These are phyloP conservation scores for Potentilla sterilis DNA, from an alignment of 306 rosid genomes.

Conservation along the genomic window DNA sequence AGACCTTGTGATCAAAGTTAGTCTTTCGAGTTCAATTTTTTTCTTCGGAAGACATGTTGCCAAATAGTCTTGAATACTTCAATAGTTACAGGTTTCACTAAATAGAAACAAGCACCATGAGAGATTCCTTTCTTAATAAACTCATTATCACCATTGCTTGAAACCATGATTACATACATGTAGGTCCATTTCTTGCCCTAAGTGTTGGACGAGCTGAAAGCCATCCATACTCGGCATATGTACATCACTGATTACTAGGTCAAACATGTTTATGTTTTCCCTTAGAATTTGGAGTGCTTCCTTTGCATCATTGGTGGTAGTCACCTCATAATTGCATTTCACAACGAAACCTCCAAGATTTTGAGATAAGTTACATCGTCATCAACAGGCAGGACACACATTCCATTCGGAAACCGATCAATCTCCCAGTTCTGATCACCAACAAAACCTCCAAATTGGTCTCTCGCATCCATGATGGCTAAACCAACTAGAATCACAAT, in stretches of 20 bases:
- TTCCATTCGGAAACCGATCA: constrained; percentile 66
- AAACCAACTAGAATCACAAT: background rate
- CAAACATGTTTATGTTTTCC: constrained; percentile 63
- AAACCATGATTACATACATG: constrained; percentile 87
- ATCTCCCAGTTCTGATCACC: background rate
- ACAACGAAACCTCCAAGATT: constrained; percentile 57
- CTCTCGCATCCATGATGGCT: background rate
- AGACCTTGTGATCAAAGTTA: constrained; percentile 32
- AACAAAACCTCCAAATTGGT: background rate
- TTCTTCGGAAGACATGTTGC: constrained; percentile 76
- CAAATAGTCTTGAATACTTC: constrained; percentile 81
- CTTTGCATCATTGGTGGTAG: constrained; percentile 56
- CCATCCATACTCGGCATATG: constrained; percentile 93
- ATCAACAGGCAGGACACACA: constrained; percentile 86
- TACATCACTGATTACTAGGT: constrained; percentile 78
- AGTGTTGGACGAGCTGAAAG: constrained; percentile 69
- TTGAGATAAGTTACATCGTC: constrained; percentile 64
- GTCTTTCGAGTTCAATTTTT: constrained; percentile 45
- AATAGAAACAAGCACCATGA: constrained; percentile 82
- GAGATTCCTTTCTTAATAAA: constrained; percentile 83
- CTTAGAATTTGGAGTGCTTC: constrained; percentile 65
- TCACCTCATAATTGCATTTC: constrained; percentile 77
- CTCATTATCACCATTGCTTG: constrained; percentile 58
- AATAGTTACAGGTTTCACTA: constrained; percentile 68
- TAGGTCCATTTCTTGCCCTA: constrained; percentile 82